Conservation (phyloP, 805 yeast genomes). For the Starmerella bombicola region DNA sequence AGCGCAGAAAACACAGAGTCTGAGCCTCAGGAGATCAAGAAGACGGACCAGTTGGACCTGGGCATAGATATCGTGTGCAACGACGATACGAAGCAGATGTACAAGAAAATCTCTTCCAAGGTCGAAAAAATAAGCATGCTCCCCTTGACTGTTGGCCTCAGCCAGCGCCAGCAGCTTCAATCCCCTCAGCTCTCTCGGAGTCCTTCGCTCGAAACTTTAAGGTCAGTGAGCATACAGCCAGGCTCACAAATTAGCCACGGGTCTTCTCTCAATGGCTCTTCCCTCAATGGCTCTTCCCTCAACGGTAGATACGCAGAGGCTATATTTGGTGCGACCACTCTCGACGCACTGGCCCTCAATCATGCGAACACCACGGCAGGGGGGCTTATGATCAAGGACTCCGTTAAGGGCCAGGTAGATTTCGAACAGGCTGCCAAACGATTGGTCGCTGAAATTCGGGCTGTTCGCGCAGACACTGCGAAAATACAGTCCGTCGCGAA, state of each 20-base stretch:
- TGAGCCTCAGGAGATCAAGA: conserved; percentile 45
- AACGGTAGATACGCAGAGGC: conserved; percentile 18
- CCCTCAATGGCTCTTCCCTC: not conserved
- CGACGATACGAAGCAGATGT: conserved; percentile 44
- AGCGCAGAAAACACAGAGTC: conserved; percentile 43
- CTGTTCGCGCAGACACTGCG: conserved; percentile 28
- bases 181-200: conserved; percentile 10
- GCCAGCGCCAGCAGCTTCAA: conserved; percentile 8
- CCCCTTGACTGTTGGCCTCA: conserved; percentile 28
- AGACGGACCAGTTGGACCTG: conserved; percentile 81
- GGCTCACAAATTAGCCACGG: not conserved
- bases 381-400: conserved; percentile 28
- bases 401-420: conserved; percentile 23
- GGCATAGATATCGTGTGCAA: conserved; percentile 67
- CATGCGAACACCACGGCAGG: conserved; percentile 28
- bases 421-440: conserved; percentile 29
- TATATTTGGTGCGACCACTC: conserved; percentile 28
- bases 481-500: conserved; percentile 25
- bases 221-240: conserved; percentile 1
- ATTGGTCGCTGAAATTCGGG: conserved; percentile 27
- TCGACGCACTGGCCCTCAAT: conserved; percentile 28
- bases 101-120: conserved; percentile 73
- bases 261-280: not conserved
- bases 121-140: conserved; percentile 62
- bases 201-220: conserved; percentile 17